Conservation (phyloP, 148 eudicot species). For the Vaccinium darrowii region DNA sequence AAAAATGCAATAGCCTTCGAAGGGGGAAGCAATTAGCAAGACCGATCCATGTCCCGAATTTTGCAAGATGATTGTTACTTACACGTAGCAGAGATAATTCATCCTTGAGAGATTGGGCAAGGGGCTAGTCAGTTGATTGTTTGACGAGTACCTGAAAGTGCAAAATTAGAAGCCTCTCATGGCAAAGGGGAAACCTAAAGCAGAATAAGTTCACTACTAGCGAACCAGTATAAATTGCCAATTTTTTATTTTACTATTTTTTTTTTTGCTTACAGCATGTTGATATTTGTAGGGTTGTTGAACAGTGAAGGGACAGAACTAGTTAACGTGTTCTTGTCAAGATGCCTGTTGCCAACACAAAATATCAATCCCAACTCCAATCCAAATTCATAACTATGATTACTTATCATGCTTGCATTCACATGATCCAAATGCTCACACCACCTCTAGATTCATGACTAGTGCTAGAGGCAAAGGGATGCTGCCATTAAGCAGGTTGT, state of each 20-base stretch:
- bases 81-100: conserved; percentile 20
- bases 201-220: neutral
- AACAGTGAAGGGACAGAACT: conserved; percentile 57
- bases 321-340: conserved; percentile 57
- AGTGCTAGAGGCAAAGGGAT: conserved; percentile 64
- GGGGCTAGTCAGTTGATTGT: conserved; percentile 56
- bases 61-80: conserved; percentile 11
- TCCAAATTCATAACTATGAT: neutral
- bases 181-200: conserved; percentile 5
- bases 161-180: conserved; percentile 7
- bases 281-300: conserved; percentile 50
- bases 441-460: conserved; percentile 49
- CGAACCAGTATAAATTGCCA: neutral
- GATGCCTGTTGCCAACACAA: conserved; percentile 45
- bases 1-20: neutral
- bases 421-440: conserved; percentile 54
- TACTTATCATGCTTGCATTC: neutral
- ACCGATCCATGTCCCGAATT: neutral
- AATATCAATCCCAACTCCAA: neutral
- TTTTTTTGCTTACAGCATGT: conserved; percentile 48
- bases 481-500: conserved; percentile 52
- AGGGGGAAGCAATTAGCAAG: neutral
- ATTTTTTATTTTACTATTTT: neutral
- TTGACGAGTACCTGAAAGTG: conserved; percentile 52
- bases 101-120: conserved; percentile 51